These are phyloP conservation scores for Syncephalastrum monosporum DNA, from an alignment of 371 early-diverging fungal species.

Conservation along the genomic window DNA sequence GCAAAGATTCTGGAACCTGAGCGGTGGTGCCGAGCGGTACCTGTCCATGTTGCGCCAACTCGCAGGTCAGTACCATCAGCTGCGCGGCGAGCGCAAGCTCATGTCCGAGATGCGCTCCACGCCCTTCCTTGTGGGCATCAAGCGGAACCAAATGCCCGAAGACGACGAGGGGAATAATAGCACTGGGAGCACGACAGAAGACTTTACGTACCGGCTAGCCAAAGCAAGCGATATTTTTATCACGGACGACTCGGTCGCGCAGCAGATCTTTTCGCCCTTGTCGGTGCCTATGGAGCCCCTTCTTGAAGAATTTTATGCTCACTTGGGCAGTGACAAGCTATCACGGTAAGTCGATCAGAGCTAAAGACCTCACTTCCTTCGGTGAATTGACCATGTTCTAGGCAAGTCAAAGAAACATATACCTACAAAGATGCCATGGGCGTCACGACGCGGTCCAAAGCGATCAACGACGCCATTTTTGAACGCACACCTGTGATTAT, in stretches of 20 bases:
- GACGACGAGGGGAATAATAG: conserved; percentile 7
- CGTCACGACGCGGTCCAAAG: conserved; percentile 49
- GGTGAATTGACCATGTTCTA: conserved; percentile 2
- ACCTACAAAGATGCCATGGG: conserved; percentile 49
- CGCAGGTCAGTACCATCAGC: conserved; percentile 64
- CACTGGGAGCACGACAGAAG: conserved; percentile 11
- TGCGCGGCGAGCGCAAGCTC: conserved; percentile 48
- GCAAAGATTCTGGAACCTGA: conserved; percentile 62
- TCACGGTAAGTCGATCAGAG: conserved; percentile 49
- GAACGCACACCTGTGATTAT: conserved; percentile 72
- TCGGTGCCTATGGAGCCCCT: conserved; percentile 65
- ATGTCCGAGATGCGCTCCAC: conserved; percentile 59
- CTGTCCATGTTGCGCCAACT: conserved; percentile 70
- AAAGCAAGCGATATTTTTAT: conserved; percentile 73
- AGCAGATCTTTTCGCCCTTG: conserved; percentile 76
- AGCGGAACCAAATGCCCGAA: conserved; percentile 19
- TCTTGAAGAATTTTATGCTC: conserved; percentile 66
- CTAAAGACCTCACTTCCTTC: too few species aligned
- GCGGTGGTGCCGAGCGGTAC: conserved; percentile 73
- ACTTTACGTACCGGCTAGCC: conserved; percentile 63
- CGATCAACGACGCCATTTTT: conserved; percentile 67
- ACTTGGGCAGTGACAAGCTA: conserved; percentile 72
- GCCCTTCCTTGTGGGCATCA: conserved; percentile 58
- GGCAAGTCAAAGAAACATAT: conserved; percentile 49
- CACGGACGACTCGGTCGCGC: conserved; percentile 76